Evolutionary conservation across 2,329 filamentous ascomycete species (phyloP).

Genomic region (Lasiodiplodia gonubiensis): DNA sequence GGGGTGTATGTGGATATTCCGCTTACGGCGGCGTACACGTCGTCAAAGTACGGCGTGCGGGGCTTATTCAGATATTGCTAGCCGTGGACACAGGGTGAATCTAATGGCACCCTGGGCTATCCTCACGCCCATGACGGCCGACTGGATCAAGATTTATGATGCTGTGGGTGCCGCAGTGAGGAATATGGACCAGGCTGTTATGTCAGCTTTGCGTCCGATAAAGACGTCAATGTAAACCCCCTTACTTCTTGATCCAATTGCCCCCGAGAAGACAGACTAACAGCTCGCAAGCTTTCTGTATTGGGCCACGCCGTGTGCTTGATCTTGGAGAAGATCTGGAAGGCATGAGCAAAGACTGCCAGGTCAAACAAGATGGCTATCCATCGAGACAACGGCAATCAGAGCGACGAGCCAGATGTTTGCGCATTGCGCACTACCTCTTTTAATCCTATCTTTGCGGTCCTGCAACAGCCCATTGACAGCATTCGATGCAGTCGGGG

Average conservation of each 20-base stretch:
- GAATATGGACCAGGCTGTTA: not conserved
- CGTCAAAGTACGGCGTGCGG: slow-evolving; percentile 40
- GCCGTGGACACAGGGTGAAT: slow-evolving; percentile 33
- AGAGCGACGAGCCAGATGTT: no score
- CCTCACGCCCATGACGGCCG: slow-evolving; percentile 33
- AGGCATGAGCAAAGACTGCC: no score
- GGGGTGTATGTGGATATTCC: slow-evolving; percentile 38
- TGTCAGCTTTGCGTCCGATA: not conserved
- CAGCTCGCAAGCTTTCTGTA: not conserved
- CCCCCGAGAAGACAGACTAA: not conserved
- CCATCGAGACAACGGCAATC: no score
- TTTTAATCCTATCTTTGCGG: no score
- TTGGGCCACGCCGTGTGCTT: slow-evolving; percentile 6
- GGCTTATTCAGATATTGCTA: slow-evolving; percentile 36
- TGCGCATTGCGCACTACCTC: no score
- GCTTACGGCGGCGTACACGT: slow-evolving; percentile 36
- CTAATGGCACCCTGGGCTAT: slow-evolving; percentile 39
- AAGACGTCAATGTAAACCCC: not conserved
- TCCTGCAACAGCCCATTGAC: no score
- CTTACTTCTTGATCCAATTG: not conserved
- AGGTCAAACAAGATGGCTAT: no score
- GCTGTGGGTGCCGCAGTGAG: not conserved
- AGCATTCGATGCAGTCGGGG: no score
- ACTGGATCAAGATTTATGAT: slow-evolving; percentile 13
- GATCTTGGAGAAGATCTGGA: slow-evolving; percentile 9